Conservation (phyloP, 805 yeast genomes). For the Pichia gijzeniarum region DNA sequence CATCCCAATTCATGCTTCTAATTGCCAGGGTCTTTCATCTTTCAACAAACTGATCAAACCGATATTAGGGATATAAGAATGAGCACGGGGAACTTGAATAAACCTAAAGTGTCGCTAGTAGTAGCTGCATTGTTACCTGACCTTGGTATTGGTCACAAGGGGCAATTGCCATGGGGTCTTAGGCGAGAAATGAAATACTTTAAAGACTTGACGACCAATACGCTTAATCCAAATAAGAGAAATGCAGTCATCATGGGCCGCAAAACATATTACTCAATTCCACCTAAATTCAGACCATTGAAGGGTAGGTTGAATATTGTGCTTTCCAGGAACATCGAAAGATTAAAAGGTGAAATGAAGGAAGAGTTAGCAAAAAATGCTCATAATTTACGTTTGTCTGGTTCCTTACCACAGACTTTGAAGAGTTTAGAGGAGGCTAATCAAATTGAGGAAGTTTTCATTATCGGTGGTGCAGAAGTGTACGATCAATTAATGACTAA, state of each 20-base stretch:
- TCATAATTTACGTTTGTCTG: constrained; percentile 26
- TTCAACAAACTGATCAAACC: too few species aligned
- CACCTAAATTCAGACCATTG: constrained; percentile 75
- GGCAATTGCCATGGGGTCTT: constrained; percentile 83
- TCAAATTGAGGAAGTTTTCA: constrained; percentile 53
- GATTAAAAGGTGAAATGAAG: constrained; percentile 20
- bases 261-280: constrained; percentile 93
- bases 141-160: constrained; percentile 79
- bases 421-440: constrained; percentile 22
- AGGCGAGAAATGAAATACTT: constrained; percentile 82
- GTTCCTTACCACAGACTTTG: constrained; percentile 41
- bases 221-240: constrained; percentile 26
- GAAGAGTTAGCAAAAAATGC: constrained; percentile 20
- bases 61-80: constrained; percentile 1
- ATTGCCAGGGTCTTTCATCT: not conserved
- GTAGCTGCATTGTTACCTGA: constrained; percentile 83
- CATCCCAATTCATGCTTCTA: not conserved
- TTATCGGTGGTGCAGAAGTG: constrained; percentile 91
- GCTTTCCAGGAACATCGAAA: constrained; percentile 44
- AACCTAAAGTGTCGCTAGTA: constrained; percentile 48
- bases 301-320: constrained; percentile 70
- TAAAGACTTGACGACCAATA: constrained; percentile 57
- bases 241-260: constrained; percentile 96
- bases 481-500: constrained; percentile 44
- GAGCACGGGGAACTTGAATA: constrained; percentile 3